Percentiles rank a stretch among this genome's conserved stretches.
phyloP scores from a whole-genome alignment of 495 filamentous ascomycete genomes.

The Massariosphaeria phaeospora region DNA sequence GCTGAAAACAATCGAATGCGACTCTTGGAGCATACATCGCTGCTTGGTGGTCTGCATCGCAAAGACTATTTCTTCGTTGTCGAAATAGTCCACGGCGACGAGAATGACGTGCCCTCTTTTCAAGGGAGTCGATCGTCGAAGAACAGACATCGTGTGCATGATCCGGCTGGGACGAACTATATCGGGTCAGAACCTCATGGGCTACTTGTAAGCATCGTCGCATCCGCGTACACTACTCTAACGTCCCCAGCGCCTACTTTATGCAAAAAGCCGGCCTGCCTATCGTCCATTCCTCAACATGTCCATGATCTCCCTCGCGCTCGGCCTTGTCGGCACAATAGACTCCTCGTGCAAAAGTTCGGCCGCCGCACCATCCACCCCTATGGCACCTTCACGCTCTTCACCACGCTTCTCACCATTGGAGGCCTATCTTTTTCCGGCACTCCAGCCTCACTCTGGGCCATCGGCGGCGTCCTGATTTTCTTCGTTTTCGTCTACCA shows the following conservation, averaged over 20 bases:
- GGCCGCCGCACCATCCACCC: conserved; percentile 27
- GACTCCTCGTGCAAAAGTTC: conserved; percentile 20
- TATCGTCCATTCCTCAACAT: conserved; percentile 23
- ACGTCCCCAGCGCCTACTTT: conserved; percentile 15
- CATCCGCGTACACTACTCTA: neutral
- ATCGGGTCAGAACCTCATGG: conserved; percentile 23
- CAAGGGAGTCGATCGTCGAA: conserved; percentile 21
- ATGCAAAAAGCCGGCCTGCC: conserved; percentile 24
- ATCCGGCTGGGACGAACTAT: conserved; percentile 20
- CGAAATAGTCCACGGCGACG: no score
- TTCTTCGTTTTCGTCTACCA: conserved; percentile 28
- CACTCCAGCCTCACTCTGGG: conserved; percentile 12
- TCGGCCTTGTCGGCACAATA: conserved; percentile 23
- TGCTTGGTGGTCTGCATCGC: no score
- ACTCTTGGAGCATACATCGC: no score
- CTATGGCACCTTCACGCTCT: conserved; percentile 15
- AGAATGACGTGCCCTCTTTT: no score
- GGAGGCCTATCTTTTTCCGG: conserved; percentile 8
- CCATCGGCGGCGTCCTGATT: conserved; percentile 21
- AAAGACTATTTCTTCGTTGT: no score
- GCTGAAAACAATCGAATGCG: no score
- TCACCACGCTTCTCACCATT: conserved; percentile 21
- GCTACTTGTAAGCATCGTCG: conserved; percentile 20
- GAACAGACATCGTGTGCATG: conserved; percentile 28
- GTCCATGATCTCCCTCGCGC: conserved; percentile 17